Evolutionary conservation across 495 filamentous ascomycete genomes (phyloP).

Genomic region (Lepidopterella palustris): DNA sequence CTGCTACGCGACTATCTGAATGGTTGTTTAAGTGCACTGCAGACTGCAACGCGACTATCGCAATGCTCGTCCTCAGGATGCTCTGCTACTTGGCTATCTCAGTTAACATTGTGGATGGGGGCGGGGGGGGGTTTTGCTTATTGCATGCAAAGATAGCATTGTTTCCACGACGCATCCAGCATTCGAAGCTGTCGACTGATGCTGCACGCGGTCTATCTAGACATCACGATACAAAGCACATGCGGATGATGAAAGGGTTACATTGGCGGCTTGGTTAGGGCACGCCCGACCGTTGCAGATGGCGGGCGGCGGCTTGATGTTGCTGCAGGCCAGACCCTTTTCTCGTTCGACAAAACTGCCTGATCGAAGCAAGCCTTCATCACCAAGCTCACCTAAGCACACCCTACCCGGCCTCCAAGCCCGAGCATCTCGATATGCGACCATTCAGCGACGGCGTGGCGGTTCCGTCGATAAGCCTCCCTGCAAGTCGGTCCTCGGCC

Average conservation of each 20-base stretch:
- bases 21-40: not conserved
- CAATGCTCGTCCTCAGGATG: not conserved
- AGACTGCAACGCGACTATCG: not conserved
- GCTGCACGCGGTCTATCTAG: not conserved
- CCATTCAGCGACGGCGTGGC: not conserved
- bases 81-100: not conserved
- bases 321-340: conserved; percentile 1
- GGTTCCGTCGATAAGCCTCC: conserved; percentile 1
- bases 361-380: not conserved
- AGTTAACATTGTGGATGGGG: no score
- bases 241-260: conserved; percentile 1
- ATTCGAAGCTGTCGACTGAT: not conserved
- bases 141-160: no score
- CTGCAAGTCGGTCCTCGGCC: not conserved
- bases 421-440: not conserved
- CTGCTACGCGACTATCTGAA: not conserved
- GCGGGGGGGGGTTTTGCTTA: no score
- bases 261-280: not conserved
- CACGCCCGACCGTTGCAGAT: conserved; percentile 2
- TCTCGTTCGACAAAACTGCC: not conserved
- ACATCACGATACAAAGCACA: not conserved
- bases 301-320: not conserved
- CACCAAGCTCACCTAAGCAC: not conserved
- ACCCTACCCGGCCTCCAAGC: not conserved
- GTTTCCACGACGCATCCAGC: not conserved